phyloP scores from a whole-genome alignment of 257 asterid genomes.

The Nicotiana tomentosiformis region DNA sequence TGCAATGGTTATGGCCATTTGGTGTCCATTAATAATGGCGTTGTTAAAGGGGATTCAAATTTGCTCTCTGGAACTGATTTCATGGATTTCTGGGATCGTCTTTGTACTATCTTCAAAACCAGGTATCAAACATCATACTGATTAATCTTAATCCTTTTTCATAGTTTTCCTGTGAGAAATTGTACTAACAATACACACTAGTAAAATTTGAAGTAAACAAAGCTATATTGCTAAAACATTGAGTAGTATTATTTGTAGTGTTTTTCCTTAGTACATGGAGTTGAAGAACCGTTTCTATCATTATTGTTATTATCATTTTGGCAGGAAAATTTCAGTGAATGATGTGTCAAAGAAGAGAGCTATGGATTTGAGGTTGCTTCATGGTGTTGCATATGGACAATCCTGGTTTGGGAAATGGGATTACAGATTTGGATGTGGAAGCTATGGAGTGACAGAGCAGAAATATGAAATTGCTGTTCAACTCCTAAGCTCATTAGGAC shows the following conservation, averaged over 20 bases:
- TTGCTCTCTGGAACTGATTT: slow-evolving; percentile 32
- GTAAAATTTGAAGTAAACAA: too few species aligned
- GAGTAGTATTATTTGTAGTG: background rate
- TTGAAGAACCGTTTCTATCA: background rate
- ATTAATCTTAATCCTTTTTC: background rate
- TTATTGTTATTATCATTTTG: background rate
- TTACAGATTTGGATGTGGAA: slow-evolving; percentile 41
- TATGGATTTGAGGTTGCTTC: slow-evolving; percentile 46
- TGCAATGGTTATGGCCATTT: slow-evolving; percentile 86
- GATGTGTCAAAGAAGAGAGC: slow-evolving; percentile 31
- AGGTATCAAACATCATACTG: slow-evolving; percentile 33
- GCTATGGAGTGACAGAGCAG: slow-evolving; percentile 34
- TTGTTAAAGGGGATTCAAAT: slow-evolving; percentile 23
- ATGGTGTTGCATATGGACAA: slow-evolving; percentile 43
- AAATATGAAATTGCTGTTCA: slow-evolving; percentile 33
- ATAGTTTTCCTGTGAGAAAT: background rate
- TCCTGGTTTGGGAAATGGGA: slow-evolving; percentile 71
- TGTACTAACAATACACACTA: background rate
- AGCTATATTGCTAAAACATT: too few species aligned
- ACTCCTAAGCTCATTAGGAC: slow-evolving; percentile 37
- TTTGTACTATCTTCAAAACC: slow-evolving; percentile 50
- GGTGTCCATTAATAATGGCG: slow-evolving; percentile 43
- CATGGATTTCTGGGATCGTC: slow-evolving; percentile 76
- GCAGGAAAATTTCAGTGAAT: slow-evolving; percentile 54
- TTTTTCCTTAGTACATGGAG: background rate